phyloP scores from a whole-genome alignment of 1,284 basidiomycete genomes.

The Rhodotorula sp. region DNA sequence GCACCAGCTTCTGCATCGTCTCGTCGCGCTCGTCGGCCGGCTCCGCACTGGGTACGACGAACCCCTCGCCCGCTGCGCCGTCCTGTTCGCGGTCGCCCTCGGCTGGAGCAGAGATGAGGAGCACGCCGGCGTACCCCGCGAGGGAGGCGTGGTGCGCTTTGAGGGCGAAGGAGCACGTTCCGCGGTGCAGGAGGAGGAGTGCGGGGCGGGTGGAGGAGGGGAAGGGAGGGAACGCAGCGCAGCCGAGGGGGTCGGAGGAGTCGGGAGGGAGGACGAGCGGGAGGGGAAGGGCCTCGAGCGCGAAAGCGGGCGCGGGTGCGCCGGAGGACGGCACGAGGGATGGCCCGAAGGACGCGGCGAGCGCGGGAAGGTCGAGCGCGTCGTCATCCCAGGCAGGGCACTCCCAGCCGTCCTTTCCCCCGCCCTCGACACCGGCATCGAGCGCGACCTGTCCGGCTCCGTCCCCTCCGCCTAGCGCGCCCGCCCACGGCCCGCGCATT shows the following conservation, averaged over 20 bases:
- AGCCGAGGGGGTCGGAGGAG: conserved; percentile 9
- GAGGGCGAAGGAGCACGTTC: conserved; percentile 43
- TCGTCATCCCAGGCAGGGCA: neutral
- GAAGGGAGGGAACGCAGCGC: neutral
- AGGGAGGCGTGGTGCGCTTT: conserved; percentile 41
- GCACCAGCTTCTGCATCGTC: conserved; percentile 31
- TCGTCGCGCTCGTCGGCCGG: conserved; percentile 19
- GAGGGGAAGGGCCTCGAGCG: conserved; percentile 10
- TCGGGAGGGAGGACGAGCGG: conserved; percentile 12
- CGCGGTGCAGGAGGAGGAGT: conserved; percentile 40
- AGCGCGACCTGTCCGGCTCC: too few relatives aligned
- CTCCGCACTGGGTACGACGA: conserved; percentile 39
- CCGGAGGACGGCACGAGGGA: conserved; percentile 2
- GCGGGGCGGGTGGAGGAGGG: neutral
- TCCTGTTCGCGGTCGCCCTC: conserved; percentile 19
- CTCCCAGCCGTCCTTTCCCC: too few relatives aligned
- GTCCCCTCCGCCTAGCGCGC: neutral
- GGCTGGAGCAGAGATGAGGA: conserved; percentile 30
- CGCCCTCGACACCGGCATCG: too few relatives aligned
- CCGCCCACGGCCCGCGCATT: neutral
- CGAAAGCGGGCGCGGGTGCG: neutral
- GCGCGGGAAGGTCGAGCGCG: conserved; percentile 16
- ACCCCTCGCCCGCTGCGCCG: neutral
- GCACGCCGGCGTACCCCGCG: conserved; percentile 39
- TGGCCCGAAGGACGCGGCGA: conserved; percentile 36